Conservation (phyloP, 306 rosid genomes). For the Nissolia schottii region DNA sequence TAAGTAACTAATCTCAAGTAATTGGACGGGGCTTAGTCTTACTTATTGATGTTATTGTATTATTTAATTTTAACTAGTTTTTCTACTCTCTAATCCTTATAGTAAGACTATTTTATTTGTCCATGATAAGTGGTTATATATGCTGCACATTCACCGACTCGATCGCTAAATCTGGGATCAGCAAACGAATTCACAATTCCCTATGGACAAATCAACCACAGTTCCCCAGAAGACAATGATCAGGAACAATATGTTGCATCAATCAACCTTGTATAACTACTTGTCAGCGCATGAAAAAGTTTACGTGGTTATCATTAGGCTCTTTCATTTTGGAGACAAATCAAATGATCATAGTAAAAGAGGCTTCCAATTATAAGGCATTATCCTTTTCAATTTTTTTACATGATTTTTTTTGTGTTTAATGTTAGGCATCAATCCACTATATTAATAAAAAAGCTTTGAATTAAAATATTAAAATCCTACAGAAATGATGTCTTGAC, state of each 20-base stretch:
- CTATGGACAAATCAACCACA: not conserved
- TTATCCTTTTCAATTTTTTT: not conserved
- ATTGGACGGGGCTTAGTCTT: no score
- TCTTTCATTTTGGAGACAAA: not conserved
- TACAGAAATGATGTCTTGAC: not conserved
- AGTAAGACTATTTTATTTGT: constrained; percentile 20
- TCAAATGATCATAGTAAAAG: not conserved
- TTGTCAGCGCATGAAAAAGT: constrained; percentile 5
- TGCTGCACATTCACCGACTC: not conserved
- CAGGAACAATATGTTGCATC: not conserved
- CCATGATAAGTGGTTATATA: not conserved
- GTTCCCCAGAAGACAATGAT: constrained; percentile 32
- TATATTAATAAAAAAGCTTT: not conserved
- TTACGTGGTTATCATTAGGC: not conserved
- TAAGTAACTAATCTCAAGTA: no score
- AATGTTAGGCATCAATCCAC: not conserved
- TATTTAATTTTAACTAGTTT: constrained; percentile 19
- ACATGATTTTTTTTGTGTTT: not conserved
- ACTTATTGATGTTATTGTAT: no score
- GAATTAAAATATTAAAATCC: constrained; percentile 3
- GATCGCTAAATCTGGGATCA: constrained; percentile 35
- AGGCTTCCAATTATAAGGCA: not conserved
- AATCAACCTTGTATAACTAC: constrained; percentile 8
- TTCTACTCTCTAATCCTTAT: constrained; percentile 28
- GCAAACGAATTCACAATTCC: constrained; percentile 9